These are phyloP conservation scores for Talaromyces islandicus DNA, from an alignment of 2,329 filamentous ascomycete species.

Conservation along the genomic window DNA sequence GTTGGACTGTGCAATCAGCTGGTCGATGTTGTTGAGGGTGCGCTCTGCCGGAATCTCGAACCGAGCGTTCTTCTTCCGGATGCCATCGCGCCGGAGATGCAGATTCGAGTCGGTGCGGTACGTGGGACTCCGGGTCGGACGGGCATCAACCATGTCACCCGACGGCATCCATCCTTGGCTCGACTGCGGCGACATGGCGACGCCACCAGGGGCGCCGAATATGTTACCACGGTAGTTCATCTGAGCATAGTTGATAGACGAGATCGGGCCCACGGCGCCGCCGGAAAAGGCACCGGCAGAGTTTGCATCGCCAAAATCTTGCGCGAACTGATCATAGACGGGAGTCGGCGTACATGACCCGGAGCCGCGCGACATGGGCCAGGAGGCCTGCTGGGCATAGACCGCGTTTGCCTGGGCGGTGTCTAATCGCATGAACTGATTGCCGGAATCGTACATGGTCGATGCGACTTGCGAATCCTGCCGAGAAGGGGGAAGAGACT, in stretches of 20 bases:
- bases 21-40: conserved; percentile 90
- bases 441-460: conserved; percentile 46
- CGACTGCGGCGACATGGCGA: conserved; percentile 57
- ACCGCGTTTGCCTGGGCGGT: conserved; percentile 37
- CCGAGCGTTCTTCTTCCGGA: conserved; percentile 97
- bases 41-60: conserved; percentile 95
- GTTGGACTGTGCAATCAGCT: conserved; percentile 73
- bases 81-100: conserved; percentile 71
- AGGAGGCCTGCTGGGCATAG: conserved; percentile 46
- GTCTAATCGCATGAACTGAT: conserved; percentile 59
- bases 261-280: conserved; percentile 36
- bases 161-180: conserved; percentile 52
- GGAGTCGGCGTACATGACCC: conserved; percentile 70
- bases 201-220: conserved; percentile 42
- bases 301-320: conserved; percentile 43
- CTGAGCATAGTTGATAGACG: conserved; percentile 30
- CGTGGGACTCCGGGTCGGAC: conserved; percentile 59
- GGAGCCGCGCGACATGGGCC: conserved; percentile 61
- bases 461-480: conserved; percentile 33
- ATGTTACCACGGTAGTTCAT: conserved; percentile 44
- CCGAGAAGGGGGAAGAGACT: conserved; percentile 34
- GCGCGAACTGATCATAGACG: conserved; percentile 59
- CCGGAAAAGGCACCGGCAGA: conserved; percentile 38
- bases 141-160: conserved; percentile 43
- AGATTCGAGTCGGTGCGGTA: conserved; percentile 68